Percentiles rank a stretch among this genome's conserved stretches.
Evolutionary conservation across 2,329 filamentous ascomycete species (phyloP).

Genomic region (Dactylellina leptospora): DNA sequence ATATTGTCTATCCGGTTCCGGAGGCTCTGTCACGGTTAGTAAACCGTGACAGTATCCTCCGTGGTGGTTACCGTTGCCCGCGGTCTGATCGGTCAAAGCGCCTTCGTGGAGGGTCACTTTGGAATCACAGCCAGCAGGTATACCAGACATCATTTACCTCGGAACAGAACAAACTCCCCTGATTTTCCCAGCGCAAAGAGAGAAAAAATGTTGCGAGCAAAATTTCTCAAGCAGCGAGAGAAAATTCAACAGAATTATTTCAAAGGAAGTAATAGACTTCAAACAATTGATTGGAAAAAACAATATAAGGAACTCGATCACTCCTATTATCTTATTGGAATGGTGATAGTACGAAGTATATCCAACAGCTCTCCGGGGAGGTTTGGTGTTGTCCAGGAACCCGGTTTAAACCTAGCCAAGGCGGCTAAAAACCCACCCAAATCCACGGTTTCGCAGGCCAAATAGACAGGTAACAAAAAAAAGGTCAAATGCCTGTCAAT

Average conservation of each 20-base stretch:
- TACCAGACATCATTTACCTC: conserved; percentile 20
- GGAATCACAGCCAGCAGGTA: conserved; percentile 25
- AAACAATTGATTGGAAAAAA: neutral
- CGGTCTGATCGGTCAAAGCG: conserved; percentile 15
- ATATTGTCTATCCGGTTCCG: conserved; percentile 33
- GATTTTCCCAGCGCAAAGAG: neutral
- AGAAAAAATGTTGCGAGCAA: neutral
- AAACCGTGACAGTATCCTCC: conserved; percentile 3
- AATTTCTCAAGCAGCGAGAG: neutral
- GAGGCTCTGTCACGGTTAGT: conserved; percentile 15
- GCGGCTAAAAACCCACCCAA: conserved; percentile 50
- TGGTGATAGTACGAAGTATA: neutral
- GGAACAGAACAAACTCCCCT: conserved; percentile 1
- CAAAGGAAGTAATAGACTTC: neutral
- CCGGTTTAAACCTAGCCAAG: conserved; percentile 41
- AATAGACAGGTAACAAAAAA: conserved; percentile 16
- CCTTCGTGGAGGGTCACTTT: conserved; percentile 25
- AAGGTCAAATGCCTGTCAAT: conserved; percentile 18
- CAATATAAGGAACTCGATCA: neutral
- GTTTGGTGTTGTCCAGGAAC: conserved; percentile 38
- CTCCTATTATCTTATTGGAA: neutral
- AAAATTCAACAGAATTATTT: neutral
- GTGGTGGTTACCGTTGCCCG: neutral
- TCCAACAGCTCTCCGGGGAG: conserved; percentile 8
- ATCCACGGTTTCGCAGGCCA: conserved; percentile 8